Conservation (phyloP, 169 alveolate genomes). For the Amoebophrya sp. region DNA sequence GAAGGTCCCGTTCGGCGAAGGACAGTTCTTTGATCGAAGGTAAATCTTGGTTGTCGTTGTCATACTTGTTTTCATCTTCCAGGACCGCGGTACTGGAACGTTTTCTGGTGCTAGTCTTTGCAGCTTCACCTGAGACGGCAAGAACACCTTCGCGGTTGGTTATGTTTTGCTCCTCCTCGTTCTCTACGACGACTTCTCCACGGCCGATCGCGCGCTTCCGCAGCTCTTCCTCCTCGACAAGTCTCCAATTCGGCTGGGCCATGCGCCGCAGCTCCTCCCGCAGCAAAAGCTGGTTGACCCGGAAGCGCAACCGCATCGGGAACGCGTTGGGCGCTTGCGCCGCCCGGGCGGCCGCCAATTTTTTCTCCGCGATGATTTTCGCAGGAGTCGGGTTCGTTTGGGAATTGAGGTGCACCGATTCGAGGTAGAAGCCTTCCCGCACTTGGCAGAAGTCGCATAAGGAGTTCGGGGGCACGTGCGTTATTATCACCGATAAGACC, state of each 20-base stretch:
- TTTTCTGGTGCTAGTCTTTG: too few relatives aligned
- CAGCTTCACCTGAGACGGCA: neutral
- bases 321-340: neutral
- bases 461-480: neutral
- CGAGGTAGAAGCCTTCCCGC: neutral
- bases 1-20: neutral
- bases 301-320: neutral
- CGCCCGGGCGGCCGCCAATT: neutral
- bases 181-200: neutral
- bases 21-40: neutral
- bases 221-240: neutral
- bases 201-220: neutral
- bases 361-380: neutral
- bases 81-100: too few relatives aligned
- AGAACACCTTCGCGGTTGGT: neutral
- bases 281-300: neutral
- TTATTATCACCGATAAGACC: neutral
- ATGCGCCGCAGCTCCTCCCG: neutral
- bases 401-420: neutral
- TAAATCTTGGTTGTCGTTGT: neutral
- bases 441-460: neutral
- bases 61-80: too few relatives aligned
- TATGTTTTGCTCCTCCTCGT: neutral
- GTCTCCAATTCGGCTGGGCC: neutral
- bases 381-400: neutral